Conservation (phyloP, 1,284 basidiomycete genomes). For the Cutaneotrichosporon daszewskae region DNA sequence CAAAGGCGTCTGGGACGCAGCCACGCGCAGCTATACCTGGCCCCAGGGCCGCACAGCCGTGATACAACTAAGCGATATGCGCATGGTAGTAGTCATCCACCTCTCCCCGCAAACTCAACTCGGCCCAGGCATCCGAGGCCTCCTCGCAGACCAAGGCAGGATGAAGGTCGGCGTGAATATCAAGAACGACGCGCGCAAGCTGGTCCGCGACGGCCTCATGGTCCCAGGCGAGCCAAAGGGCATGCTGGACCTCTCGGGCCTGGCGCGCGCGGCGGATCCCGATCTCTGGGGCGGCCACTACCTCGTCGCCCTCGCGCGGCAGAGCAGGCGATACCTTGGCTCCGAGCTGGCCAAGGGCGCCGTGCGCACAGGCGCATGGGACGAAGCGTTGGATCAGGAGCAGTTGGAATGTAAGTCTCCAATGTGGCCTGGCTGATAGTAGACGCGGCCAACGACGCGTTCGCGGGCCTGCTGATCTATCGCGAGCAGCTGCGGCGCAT, state of each 20-base stretch:
- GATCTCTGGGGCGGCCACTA: slow-evolving; percentile 23
- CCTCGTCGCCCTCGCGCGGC: slow-evolving; percentile 40
- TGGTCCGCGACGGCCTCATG: slow-evolving; percentile 36
- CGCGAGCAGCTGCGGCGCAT: too few relatives aligned
- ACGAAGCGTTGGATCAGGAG: slow-evolving; percentile 18
- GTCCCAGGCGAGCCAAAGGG: slow-evolving; percentile 9
- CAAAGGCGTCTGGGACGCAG: slow-evolving; percentile 11
- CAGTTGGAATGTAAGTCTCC: slow-evolving; percentile 42
- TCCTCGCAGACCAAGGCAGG: slow-evolving; percentile 32
- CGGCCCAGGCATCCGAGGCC: slow-evolving; percentile 21
- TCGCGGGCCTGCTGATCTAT: slow-evolving; percentile 38
- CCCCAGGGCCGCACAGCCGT: slow-evolving; percentile 39
- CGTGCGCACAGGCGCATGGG: slow-evolving; percentile 43
- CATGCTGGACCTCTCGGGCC: slow-evolving; percentile 41
- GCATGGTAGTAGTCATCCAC: slow-evolving; percentile 43
- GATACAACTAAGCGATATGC: slow-evolving; percentile 44
- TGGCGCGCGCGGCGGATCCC: slow-evolving; percentile 40
- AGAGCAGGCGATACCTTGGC: slow-evolving; percentile 35
- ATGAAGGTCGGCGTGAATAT: slow-evolving; percentile 46
- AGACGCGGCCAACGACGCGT: slow-evolving; percentile 50
- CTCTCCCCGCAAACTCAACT: slow-evolving; percentile 14
- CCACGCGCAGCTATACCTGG: slow-evolving; percentile 11
- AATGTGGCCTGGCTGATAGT: not conserved
- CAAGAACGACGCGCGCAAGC: slow-evolving; percentile 41
- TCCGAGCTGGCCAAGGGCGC: slow-evolving; percentile 33